A percentile compares a stretch with the other conserved stretches of the same genome.
These are phyloP conservation scores for Bacidia gigantensis DNA, from an alignment of 495 filamentous ascomycete species.

Conservation along the genomic window DNA sequence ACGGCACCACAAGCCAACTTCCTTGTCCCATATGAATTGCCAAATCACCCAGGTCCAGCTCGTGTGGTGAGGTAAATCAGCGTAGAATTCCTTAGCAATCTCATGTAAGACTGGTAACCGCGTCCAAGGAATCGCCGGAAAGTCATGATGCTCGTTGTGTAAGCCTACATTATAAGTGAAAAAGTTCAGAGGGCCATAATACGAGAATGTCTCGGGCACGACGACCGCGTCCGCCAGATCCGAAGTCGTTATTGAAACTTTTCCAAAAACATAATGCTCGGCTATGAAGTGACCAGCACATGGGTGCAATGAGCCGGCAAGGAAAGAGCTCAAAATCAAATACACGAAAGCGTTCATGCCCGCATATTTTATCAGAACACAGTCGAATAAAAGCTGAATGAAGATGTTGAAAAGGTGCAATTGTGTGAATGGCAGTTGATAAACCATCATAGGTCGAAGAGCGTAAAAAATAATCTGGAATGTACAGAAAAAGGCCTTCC, in stretches of 20 bases:
- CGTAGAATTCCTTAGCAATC: constrained; percentile 89
- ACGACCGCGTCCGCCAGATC: constrained; percentile 36
- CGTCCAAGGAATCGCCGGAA: constrained; percentile 94
- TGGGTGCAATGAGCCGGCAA: constrained; percentile 86
- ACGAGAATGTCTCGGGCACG: constrained; percentile 90
- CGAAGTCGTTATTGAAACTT: constrained; percentile 22
- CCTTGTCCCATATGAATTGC: constrained; percentile 82
- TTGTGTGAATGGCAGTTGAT: constrained; percentile 72
- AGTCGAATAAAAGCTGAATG: constrained; percentile 68
- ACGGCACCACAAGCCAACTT: constrained; percentile 77
- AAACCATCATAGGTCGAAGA: constrained; percentile 90
- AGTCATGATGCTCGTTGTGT: constrained; percentile 98
- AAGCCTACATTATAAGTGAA: constrained; percentile 93
- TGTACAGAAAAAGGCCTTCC: constrained; percentile 98
- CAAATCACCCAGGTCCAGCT: constrained; percentile 91
- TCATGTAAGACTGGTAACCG: constrained; percentile 55
- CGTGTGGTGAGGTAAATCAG: constrained; percentile 66
- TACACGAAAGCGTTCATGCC: constrained; percentile 56
- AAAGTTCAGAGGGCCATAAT: constrained; percentile 87
- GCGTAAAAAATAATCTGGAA: constrained; percentile 99
- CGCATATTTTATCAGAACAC: constrained; percentile 41
- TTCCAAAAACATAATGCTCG: constrained; percentile 95
- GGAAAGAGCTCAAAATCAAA: constrained; percentile 73
- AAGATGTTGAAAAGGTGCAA: constrained; percentile 72
- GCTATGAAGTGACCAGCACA: constrained; percentile 98